phyloP scores from a whole-genome alignment of 305 asterid genomes.

The Plantago coronopus region DNA sequence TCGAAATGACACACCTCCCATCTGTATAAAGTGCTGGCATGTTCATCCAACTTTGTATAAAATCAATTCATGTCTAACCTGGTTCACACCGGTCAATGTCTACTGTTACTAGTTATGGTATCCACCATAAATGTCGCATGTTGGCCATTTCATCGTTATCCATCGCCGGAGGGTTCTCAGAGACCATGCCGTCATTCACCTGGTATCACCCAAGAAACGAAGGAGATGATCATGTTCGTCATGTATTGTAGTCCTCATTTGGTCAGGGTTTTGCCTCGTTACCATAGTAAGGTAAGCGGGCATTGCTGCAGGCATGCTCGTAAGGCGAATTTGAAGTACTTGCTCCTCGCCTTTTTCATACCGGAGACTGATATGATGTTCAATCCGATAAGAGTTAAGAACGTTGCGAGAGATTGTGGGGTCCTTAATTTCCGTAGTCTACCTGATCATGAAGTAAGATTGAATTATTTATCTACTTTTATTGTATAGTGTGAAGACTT shows the following conservation, averaged over 20 bases:
- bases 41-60: background rate
- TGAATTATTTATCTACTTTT: background rate
- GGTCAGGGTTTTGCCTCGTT: background rate
- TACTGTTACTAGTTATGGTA: background rate
- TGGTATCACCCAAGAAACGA: background rate
- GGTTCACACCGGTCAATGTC: background rate
- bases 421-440: background rate
- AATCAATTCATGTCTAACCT: background rate
- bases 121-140: background rate
- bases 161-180: background rate
- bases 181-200: background rate
- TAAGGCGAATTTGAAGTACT: background rate
- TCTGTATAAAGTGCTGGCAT: background rate
- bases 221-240: background rate
- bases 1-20: background rate
- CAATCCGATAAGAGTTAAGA: background rate
- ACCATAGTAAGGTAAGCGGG: background rate
- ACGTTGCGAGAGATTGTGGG: conserved; percentile 1
- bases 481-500: too few relatives aligned
- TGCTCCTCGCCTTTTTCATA: background rate
- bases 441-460: background rate
- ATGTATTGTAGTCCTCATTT: background rate
- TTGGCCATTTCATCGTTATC: background rate
- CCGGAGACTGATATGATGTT: background rate
- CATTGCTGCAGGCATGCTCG: background rate